Base-by-base conservation (phyloP, 495 filamentous ascomycete genomes). In the Letharia lupina region DNA sequence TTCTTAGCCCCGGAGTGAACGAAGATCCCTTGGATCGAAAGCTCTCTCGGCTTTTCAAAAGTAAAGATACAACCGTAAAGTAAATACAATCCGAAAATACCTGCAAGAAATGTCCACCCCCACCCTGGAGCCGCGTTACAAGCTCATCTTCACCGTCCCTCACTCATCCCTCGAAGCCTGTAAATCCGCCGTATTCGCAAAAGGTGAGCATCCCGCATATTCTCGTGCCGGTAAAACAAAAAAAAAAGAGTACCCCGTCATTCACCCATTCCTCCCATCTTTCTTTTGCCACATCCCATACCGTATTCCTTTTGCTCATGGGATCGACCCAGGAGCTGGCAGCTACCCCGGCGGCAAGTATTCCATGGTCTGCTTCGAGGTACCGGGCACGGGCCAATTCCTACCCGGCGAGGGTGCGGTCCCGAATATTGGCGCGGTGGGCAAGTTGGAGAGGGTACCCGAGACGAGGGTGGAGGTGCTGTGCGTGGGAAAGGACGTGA, bases 391-490 rank as follows among this genome's bases (percentile, higher is more conserved):
- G 18, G 75, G 73, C 2, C 79, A 82, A 42, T 82, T 80, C 61
- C 64, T 78, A 33, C 79, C 79, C 1, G 69, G 71, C 0, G 70
- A 76, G 2, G 76, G 73, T 1, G 79, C 79, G 23, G 71, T 71
- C 40, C 79, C 79, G 0, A 75, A 75, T 28, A 75, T 81, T 61
- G 79, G 79, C 0, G 65, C 68, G 7, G 73, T 75, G 1, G 79
- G 79, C 1, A 65, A 57, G 20, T 35, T 82, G 40, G 82, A 83
- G 65, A 68, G 74, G 64, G 80, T 82, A 10, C 77, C 82, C 70
- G 83, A 84, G 75, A 75, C 78, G 64, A 80, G 73, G 66, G 78
- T 80, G 35, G 83, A 85, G 74, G 74, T 82, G 9, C 70, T 85
- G 73, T 85, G 83, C 72, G 63, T 81, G 13, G 81, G 82, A 3